A percentile compares a stretch with the other conserved stretches of the same genome.
Evolutionary conservation across 352 stramenopile species (phyloP).

Genomic region (Globisporangium abappressorium): DNA sequence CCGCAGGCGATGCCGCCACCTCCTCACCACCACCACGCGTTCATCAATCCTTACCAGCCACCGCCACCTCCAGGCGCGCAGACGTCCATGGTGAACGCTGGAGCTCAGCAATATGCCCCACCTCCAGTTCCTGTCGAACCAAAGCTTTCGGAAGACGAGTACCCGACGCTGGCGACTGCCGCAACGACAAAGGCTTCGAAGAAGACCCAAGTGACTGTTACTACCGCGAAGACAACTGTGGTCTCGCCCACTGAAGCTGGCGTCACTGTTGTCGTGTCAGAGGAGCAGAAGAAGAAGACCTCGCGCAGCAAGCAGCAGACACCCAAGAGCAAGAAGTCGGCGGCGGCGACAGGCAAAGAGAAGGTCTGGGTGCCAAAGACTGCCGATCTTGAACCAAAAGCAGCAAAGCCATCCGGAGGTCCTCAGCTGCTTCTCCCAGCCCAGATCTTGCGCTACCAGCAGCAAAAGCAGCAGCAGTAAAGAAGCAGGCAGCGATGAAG

Average conservation of each 20-base stretch:
- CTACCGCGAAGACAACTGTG: neutral
- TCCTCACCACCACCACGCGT: conserved; percentile 20
- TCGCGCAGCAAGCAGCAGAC: conserved; percentile 9
- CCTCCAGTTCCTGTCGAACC: neutral
- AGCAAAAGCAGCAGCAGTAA: conserved; percentile 30
- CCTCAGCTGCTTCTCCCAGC: conserved; percentile 41
- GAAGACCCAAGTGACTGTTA: conserved; percentile 9
- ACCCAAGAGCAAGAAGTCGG: conserved; percentile 12
- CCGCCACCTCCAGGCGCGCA: conserved; percentile 1
- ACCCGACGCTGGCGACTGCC: conserved; percentile 25
- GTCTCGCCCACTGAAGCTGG: neutral
- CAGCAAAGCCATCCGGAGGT: conserved; percentile 18
- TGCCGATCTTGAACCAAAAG: conserved; percentile 18
- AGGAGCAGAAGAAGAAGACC: conserved; percentile 22
- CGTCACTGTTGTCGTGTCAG: neutral
- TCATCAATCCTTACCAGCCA: conserved; percentile 23
- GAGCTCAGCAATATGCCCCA: neutral
- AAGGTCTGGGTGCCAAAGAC: conserved; percentile 40
- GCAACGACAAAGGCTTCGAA: neutral
- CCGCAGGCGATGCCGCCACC: conserved; percentile 15
- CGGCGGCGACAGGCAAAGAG: conserved; percentile 10
- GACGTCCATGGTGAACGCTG: neutral
- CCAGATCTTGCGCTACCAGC: conserved; percentile 49
- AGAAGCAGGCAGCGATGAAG: neutral
- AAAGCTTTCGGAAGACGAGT: conserved; percentile 20